Evolutionary conservation across 257 asterid genomes (phyloP), one percentile per base, ranked within the genome.

Genomic region (Parsonsia alboflavescens): DNA sequence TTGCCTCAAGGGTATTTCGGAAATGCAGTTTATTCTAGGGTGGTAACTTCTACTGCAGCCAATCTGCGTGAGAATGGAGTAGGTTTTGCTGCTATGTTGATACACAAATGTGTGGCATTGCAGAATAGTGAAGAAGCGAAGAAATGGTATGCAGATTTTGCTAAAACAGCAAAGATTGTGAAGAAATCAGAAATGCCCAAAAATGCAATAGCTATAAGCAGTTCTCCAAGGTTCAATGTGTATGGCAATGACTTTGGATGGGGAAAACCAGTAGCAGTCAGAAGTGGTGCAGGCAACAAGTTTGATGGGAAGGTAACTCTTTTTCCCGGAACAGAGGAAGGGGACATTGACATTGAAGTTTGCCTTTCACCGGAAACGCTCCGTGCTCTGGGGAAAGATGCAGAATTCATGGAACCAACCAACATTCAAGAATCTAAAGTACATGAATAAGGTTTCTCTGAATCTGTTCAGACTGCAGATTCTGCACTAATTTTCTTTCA

Each of bases 221-320:
- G 84, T 56, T 89, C 92, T 1, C 90, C 92, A 6, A 73, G 86
- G 48, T 84, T n/a, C n/a, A n/a, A n/a, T n/a, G n/a, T n/a, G n/a
- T n/a, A n/a, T n/a, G n/a, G n/a, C n/a, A n/a, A n/a, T n/a, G n/a
- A n/a, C n/a, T n/a, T n/a, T n/a, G 58, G 58, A 17, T 85, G 91
- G 91, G 88, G 2, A 78, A 82, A 42, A 30, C 87, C 94, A 21
- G 70, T 79, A 65, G 94, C 80, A 0, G 85, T 73, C n/a, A 78
- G 94, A 64, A 85, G 84, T 71, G 94, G 94, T 2, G 49, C 21
- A n/a, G 87, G 82, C 4, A 81, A 78, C 45, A 77, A 76, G 50
- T 75, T 26, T 4, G 80, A 82, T 2, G 89, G 92, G 12, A 82
- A 85, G 87, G 68, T 89, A 36, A 77, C 84, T 36, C 39, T 89